Percentiles rank a stretch among this genome's conserved stretches.
Evolutionary conservation across 129 eudicot species (phyloP).

Genomic region (Dittrichia graveolens): DNA sequence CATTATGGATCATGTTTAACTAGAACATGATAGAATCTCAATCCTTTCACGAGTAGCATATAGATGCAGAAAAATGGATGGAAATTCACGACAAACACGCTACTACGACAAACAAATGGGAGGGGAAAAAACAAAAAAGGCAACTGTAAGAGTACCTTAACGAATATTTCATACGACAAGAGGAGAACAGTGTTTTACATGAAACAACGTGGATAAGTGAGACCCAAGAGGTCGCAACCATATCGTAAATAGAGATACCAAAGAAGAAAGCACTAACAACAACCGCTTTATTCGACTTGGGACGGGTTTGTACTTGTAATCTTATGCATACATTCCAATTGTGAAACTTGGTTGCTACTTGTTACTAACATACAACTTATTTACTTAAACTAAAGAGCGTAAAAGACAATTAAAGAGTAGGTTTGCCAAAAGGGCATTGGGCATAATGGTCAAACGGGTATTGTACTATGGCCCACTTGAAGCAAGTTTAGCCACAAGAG

Average conservation of each 20-base stretch:
- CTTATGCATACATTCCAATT: constrained; percentile 11
- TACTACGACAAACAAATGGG: too few species aligned
- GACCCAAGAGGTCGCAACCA: not conserved
- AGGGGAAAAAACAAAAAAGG: too few species aligned
- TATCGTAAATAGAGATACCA: not conserved
- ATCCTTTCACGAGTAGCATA: too few species aligned
- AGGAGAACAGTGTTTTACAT: not conserved
- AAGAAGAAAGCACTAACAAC: not conserved
- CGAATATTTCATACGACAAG: too few species aligned
- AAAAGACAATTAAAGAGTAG: not conserved
- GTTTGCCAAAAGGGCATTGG: constrained; percentile 9
- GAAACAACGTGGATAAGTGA: not conserved
- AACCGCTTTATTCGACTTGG: constrained; percentile 5
- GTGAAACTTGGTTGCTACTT: constrained; percentile 19
- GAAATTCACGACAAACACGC: too few species aligned
- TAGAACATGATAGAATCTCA: too few species aligned
- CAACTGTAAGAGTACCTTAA: too few species aligned
- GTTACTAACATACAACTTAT: constrained; percentile 13
- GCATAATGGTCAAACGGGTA: constrained; percentile 23
- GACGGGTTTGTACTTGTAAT: constrained; percentile 6
- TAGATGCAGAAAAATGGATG: too few species aligned
- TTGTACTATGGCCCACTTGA: constrained; percentile 52
- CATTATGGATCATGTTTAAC: too few species aligned
- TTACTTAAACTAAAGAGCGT: constrained; percentile 8
- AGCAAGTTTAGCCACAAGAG: constrained; percentile 79